phyloP scores from a whole-genome alignment of 371 early-diverging fungal species.

The Lichtheimia hyalospora region DNA sequence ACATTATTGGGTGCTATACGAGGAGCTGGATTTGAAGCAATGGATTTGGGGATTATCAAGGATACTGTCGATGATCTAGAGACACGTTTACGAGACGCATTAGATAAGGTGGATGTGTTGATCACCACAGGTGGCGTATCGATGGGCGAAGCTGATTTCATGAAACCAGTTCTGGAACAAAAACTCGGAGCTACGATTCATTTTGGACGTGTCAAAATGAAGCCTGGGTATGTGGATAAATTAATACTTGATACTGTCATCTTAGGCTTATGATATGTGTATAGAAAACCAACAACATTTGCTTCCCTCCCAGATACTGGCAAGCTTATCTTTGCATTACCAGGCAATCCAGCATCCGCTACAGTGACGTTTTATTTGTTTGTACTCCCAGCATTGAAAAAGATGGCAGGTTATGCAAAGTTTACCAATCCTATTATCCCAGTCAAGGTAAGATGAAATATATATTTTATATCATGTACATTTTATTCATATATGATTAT shows the following conservation, averaged over 20 bases:
- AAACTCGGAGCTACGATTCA: constrained; percentile 73
- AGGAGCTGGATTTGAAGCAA: constrained; percentile 61
- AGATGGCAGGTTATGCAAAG: constrained; percentile 64
- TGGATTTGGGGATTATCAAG: constrained; percentile 77
- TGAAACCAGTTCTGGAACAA: constrained; percentile 84
- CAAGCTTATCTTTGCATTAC: constrained; percentile 80
- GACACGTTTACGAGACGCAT: constrained; percentile 45
- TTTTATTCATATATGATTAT: too few species aligned
- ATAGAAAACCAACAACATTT: constrained; percentile 91
- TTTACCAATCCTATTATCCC: constrained; percentile 49
- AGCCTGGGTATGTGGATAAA: constrained; percentile 69
- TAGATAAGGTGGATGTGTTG: constrained; percentile 73
- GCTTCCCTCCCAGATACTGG: constrained; percentile 60
- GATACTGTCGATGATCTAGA: constrained; percentile 67
- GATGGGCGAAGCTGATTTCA: constrained; percentile 92
- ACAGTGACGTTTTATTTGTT: constrained; percentile 87
- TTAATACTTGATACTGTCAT: not conserved
- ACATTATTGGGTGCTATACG: constrained; percentile 69
- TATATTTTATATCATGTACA: too few species aligned
- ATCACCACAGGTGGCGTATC: constrained; percentile 93
- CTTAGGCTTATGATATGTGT: not conserved
- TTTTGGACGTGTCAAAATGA: constrained; percentile 91
- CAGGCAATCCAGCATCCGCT: constrained; percentile 94
- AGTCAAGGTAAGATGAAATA: constrained; percentile 53
- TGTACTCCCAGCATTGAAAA: constrained; percentile 82